Evolutionary conservation across 1,139 yeast genomes (phyloP).

Genomic region (Protomyces macrosporus): DNA sequence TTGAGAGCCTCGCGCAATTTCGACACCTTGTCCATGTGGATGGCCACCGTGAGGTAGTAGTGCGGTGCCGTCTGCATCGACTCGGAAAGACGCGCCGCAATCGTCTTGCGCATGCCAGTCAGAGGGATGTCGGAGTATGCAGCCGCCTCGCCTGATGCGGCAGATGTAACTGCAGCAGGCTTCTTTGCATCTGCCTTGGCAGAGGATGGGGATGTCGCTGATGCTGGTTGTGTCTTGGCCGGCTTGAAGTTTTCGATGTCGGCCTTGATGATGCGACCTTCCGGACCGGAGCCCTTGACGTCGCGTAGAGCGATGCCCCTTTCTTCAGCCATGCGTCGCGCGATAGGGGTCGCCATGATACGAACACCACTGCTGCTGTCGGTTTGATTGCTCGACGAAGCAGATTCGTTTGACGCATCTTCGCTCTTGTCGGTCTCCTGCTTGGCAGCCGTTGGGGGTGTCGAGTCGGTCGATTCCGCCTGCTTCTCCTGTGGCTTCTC

Average conservation of each 20-base stretch:
- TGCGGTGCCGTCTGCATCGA: slow-evolving; percentile 87
- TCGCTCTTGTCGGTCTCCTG: slow-evolving; percentile 26
- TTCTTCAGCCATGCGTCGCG: slow-evolving; percentile 88
- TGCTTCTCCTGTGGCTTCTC: slow-evolving; percentile 26
- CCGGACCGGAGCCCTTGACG: slow-evolving; percentile 88
- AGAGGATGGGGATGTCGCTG: neutral
- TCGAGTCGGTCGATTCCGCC: slow-evolving; percentile 18
- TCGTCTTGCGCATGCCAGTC: slow-evolving; percentile 87
- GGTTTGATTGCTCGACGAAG: slow-evolving; percentile 36
- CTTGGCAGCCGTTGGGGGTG: slow-evolving; percentile 32
- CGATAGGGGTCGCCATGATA: slow-evolving; percentile 90
- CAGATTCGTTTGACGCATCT: slow-evolving; percentile 15
- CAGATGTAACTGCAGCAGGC: slow-evolving; percentile 45
- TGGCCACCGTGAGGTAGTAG: slow-evolving; percentile 79
- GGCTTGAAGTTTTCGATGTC: slow-evolving; percentile 71
- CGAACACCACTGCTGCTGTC: slow-evolving; percentile 45
- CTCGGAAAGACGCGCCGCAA: slow-evolving; percentile 79
- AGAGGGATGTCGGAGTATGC: slow-evolving; percentile 77
- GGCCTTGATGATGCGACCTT: slow-evolving; percentile 84
- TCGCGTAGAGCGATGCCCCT: slow-evolving; percentile 82
- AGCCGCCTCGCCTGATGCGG: slow-evolving; percentile 53
- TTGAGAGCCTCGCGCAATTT: slow-evolving; percentile 89
- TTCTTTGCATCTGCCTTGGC: slow-evolving; percentile 34
- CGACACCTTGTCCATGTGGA: slow-evolving; percentile 82
- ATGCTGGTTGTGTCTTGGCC: slow-evolving; percentile 34